Evolutionary conservation across 495 filamentous ascomycete species (phyloP), one percentile per base, ranked within the genome.

Genomic region (Friedmanniomyces endolithicus): DNA sequence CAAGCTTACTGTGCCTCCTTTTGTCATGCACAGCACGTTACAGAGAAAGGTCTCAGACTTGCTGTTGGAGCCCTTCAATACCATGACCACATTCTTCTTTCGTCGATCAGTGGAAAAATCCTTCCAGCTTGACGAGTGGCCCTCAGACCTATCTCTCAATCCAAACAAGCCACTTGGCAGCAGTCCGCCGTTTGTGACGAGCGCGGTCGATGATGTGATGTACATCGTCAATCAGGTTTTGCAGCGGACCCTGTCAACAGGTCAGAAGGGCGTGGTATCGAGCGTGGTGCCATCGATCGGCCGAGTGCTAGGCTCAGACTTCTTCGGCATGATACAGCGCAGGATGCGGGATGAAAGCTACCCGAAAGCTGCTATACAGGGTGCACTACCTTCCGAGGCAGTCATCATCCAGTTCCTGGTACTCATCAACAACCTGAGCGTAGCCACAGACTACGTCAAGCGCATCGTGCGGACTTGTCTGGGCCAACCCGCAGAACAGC

Each of bases 201-300:
- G 89, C 0, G 88, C 92, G 1, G 90, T 98, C 9, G 92, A 97
- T 72, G 92, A 94, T 69, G 90, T 97, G 52, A 97, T 97, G 94
- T 98, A 96, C 71, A 95, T 96, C 58, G 88, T 95, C 64, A 90
- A 94, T 65, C 85, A 90, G 48, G 83, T 95, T 39, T 74, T 97
- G 37, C 83, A 88, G 47, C 84, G 88, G 56, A 84, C 88, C 6
- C 75, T 97, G 40, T 80, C 86, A 1, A 97, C 92, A 6, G 87
- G 86, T 0, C 89, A 95, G 64, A 71, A 79, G 50, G 73, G 75
- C 6, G 82, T 95, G 19, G 74, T 90, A 22, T 79, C 78, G 50
- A 82, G 77, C 41, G 87, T 94, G 9, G 75, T 96, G 35, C 83
- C 89, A 1, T 84, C 81, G 0, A 75, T 95, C n/a, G 78, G 81